Percentiles rank a stretch among this genome's conserved stretches.
These are phyloP conservation scores for Mycena sp. DNA, from an alignment of 1,284 basidiomycete species.

Conservation along the genomic window DNA sequence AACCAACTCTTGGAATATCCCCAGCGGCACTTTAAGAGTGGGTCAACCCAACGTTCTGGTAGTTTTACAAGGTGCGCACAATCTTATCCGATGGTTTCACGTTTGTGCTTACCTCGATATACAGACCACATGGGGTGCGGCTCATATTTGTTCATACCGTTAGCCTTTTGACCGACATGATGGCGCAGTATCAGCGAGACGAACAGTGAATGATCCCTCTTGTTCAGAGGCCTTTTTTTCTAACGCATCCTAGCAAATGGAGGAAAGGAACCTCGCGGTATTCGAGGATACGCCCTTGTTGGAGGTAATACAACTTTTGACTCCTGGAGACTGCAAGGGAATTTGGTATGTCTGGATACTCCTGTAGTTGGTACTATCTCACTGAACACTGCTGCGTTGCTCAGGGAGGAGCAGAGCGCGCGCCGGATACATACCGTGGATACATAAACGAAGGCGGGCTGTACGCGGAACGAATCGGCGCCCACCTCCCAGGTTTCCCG, in stretches of 20 bases:
- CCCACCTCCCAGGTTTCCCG: conserved; percentile 61
- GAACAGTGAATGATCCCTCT: conserved; percentile 44
- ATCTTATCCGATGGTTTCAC: neutral
- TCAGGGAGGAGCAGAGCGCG: conserved; percentile 53
- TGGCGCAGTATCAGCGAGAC: conserved; percentile 55
- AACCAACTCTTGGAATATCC: conserved; percentile 52
- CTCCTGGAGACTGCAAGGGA: conserved; percentile 63
- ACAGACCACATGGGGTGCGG: conserved; percentile 58
- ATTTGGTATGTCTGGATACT: conserved; percentile 46
- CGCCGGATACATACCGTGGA: conserved; percentile 57
- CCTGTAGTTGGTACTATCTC: neutral
- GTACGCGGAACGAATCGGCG: conserved; percentile 60
- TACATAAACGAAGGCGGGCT: conserved; percentile 65
- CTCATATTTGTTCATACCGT: no score
- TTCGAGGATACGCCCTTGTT: conserved; percentile 55
- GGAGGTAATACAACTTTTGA: conserved; percentile 52
- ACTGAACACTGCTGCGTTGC: neutral
- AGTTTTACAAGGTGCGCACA: conserved; percentile 55
- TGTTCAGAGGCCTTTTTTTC: neutral
- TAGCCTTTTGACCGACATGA: no score
- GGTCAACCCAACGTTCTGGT: conserved; percentile 58
- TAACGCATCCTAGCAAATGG: conserved; percentile 46
- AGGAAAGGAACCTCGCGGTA: conserved; percentile 63
- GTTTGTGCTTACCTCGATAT: conserved; percentile 16
- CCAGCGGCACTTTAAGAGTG: conserved; percentile 43